Evolutionary conservation across 805 yeast species (phyloP), one percentile per base, ranked within the genome.

Genomic region (Candida anglica): DNA sequence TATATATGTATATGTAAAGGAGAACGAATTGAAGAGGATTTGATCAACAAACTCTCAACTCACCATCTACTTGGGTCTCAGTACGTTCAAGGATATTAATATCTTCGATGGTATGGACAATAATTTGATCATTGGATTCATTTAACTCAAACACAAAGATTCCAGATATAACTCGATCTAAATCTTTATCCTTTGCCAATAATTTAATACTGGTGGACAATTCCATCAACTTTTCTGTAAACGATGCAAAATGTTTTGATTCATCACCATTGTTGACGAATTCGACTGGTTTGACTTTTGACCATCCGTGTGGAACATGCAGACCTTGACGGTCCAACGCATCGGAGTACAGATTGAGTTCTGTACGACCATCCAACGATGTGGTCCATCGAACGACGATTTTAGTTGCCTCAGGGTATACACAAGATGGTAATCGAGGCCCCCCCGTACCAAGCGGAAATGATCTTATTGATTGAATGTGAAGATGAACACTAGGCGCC

Each of bases 21-120:
- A 10, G 26, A 23, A 23, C 13, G 9, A n/a, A n/a, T n/a, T n/a
- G n/a, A n/a, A n/a, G n/a, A n/a, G n/a, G 27, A 13, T 6, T 8
- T 14, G 23, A n/a, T 38, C 37, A 59, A 38, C 66, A 59, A 9
- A 58, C 51, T 26, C 60, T 43, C 27, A 60, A 47, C 10, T 46
- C 53, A 10, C 49, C 52, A 29, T 44, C 47, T 15, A 53, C 46
- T 27, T 54, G 55, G 16, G 53, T 30, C 32, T 53, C 60, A 5
- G 52, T 41, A 27, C 46, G 67, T 45, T 79, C 84, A 16, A 75
- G 55, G 28, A 80, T 63, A 39, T 80, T 81, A 36, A 83, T 66
- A 44, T 79, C 72, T 44, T 83, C 91, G 20, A 83, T 67, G 2
- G 84, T 78, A 48, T 81, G 86, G 4, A 77, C 85, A 5, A 65